Base-by-base conservation (phyloP, 2,329 filamentous ascomycete species). In the Zopfia rhizophila region DNA sequence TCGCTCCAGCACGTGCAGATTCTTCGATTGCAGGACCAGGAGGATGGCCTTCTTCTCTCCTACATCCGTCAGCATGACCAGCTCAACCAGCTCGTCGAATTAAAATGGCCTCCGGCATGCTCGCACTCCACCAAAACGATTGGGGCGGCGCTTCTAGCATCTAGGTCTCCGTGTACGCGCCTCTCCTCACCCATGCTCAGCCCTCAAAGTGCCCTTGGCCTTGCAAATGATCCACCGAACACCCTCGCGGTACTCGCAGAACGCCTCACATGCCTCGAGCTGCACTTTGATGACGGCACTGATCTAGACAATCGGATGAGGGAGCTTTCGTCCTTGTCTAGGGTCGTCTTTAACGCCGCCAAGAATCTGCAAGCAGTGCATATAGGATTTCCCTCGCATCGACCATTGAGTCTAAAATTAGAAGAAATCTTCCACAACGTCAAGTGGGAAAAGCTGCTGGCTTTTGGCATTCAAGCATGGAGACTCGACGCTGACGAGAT, bases 391-490 rank as follows among this genome's bases (percentile, higher is more conserved):
- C 82, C 82, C 1, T 78, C 79, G 5, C 76, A 81, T 44, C 65
- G 75, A 13, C 84, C 84, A 0, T 68, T 88, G 2, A 78, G 77
- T 16, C 65, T 88, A 14, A 75, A 76, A 4, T 74, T 88, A 2
- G 82, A 86, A 48, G 75, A 79, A 5, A 75, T 88, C 17, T 87
- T 89, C 60, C 84, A 88, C 58, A 72, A 81, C 45, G 76, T 85
- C 6, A 75, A 76, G 30, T 87, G 84, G 83, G 77, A 81, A 11
- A 81, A 80, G 23, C 72, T 89, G 4, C 76, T 82, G 23, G 83
- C 84, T 2, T 81, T 88, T 43, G 85, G 85, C 2, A 80, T 89
- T 16, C 83, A 87, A 53, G 80, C 82, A 11, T 88, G 86, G 86
- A 77, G 78, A 29, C 68, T 88, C 3, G 72, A 80, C 32, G 78